phyloP scores from a whole-genome alignment of 495 filamentous ascomycete genomes.

The Penicillium arizonense region DNA sequence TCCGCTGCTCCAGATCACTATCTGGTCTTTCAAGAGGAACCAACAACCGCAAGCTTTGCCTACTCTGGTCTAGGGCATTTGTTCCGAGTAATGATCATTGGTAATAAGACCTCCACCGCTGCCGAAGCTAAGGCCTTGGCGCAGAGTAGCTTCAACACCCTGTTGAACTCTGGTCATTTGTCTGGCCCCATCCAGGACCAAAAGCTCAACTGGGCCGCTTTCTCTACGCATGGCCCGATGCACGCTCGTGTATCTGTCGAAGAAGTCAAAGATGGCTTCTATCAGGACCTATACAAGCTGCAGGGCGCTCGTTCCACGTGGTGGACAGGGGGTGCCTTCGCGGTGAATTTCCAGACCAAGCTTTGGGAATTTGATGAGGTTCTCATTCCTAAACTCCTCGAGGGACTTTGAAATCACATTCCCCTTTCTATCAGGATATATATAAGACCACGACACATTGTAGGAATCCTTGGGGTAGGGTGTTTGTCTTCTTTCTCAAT shows the following conservation, averaged over 20 bases:
- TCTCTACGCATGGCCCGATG: conserved; percentile 38
- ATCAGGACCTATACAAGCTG: conserved; percentile 32
- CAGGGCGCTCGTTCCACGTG: conserved; percentile 40
- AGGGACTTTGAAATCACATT: conserved; percentile 9
- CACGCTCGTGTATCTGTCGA: conserved; percentile 28
- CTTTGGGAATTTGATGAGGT: conserved; percentile 40
- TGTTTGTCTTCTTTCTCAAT: too few relatives aligned
- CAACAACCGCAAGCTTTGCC: conserved; percentile 31
- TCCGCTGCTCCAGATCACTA: conserved; percentile 26
- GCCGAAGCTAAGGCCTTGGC: conserved; percentile 27
- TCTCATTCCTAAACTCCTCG: conserved; percentile 22
- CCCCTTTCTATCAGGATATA: too few relatives aligned
- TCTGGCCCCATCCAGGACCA: conserved; percentile 7
- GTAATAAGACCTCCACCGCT: conserved; percentile 26
- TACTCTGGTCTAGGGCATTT: conserved; percentile 29
- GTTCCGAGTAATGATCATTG: conserved; percentile 40
- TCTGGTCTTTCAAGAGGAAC: conserved; percentile 30
- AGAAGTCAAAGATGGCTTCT: conserved; percentile 32
- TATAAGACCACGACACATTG: too few relatives aligned
- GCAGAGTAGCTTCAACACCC: conserved; percentile 24
- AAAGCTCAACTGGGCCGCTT: conserved; percentile 32
- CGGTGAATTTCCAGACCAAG: conserved; percentile 35
- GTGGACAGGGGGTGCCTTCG: conserved; percentile 41
- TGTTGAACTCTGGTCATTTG: conserved; percentile 28
- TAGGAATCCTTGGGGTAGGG: too few relatives aligned